Percentiles rank a stretch among this genome's conserved stretches.
Conservation (phyloP, 345 rosid species). For the Pugionium dolabratum region DNA sequence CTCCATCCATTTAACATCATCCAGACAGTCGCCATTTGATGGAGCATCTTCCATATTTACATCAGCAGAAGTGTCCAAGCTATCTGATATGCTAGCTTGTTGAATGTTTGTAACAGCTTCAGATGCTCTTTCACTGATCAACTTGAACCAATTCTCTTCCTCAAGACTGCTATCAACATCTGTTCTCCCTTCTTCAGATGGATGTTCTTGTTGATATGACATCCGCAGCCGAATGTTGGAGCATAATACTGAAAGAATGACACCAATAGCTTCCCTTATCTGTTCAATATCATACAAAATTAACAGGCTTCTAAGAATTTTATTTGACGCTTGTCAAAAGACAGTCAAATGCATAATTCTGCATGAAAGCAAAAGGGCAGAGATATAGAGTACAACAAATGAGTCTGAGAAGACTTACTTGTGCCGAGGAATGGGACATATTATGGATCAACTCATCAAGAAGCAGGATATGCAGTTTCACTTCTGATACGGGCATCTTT, state of each 20-base stretch:
- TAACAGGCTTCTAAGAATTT: constrained; percentile 21
- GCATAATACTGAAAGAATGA: constrained; percentile 78
- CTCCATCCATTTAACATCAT: constrained; percentile 98
- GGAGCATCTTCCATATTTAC: constrained; percentile 49
- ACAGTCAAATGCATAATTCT: constrained; percentile 20
- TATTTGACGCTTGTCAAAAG: constrained; percentile 15
- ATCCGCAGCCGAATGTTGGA: constrained; percentile 78
- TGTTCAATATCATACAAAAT: constrained; percentile 42
- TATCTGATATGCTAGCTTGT: constrained; percentile 60
- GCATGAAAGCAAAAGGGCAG: constrained; percentile 6
- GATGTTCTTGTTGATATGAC: constrained; percentile 49
- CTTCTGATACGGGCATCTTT: constrained; percentile 75
- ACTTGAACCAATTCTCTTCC: constrained; percentile 65
- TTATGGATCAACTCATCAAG: constrained; percentile 73
- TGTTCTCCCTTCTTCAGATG: constrained; percentile 47
- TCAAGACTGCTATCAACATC: constrained; percentile 46
- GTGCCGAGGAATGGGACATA: constrained; percentile 98
- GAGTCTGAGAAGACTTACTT: constrained; percentile 55
- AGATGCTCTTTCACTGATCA: constrained; percentile 66
- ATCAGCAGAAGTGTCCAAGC: constrained; percentile 49
- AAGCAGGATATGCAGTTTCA: constrained; percentile 66
- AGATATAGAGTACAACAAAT: constrained; percentile 11
- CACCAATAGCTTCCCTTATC: constrained; percentile 96
- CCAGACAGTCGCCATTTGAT: constrained; percentile 60
- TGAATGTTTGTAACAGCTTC: constrained; percentile 77